Evolutionary conservation across 768 basidiomycete genomes (phyloP), one percentile per base, ranked within the genome.

Genomic region (Lactifluus hygrophoroides): DNA sequence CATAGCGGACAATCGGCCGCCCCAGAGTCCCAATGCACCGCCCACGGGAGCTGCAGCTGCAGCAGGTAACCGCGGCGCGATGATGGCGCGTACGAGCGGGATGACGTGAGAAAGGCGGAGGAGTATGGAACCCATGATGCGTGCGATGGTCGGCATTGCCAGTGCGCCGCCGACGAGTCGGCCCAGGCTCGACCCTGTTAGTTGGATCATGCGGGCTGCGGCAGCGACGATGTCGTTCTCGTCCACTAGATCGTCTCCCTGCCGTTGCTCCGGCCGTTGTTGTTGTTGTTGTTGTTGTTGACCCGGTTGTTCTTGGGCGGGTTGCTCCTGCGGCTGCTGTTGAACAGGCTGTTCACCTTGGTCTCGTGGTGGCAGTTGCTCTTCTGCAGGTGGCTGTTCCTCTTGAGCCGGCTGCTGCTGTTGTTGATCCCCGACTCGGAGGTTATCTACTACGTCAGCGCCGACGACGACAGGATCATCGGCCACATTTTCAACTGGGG

Each of bases 141-240:
- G 81, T 21, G 88, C 78, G 62, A 90, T 80, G 8, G 77, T 77
- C 0, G 88, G 88, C 51, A 86, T 75, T 57, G 85, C 71, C 17
- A 90, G 71, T 0, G 88, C 86, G 3, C 88, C 86, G 21, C 83
- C 85, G 47, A 90, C 69, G 64, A 80, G 72, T 13, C 86, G 79
- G 1, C 87, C 88, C 3, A 88, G 66, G 0, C 84, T 82, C 17
- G 79, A 74, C 17, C 80, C 76, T 19, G 80, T 79, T 63, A 83
- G 71, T 42, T 78, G 76, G 53, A 86, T 78, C 42, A 80, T 77
- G 60, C 80, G 78, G 63, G 83, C 79, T 1, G 83, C 83, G 2
- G 77, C 84, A 0, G 71, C 79, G 8, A 73, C 82, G 13, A 64
- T 43, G 59, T 69, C 67, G 11, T 53, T 66, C 16, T 67, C 69